phyloP scores from a whole-genome alignment of 805 yeast genomes.

The Metschnikowia drakensbergensis region DNA sequence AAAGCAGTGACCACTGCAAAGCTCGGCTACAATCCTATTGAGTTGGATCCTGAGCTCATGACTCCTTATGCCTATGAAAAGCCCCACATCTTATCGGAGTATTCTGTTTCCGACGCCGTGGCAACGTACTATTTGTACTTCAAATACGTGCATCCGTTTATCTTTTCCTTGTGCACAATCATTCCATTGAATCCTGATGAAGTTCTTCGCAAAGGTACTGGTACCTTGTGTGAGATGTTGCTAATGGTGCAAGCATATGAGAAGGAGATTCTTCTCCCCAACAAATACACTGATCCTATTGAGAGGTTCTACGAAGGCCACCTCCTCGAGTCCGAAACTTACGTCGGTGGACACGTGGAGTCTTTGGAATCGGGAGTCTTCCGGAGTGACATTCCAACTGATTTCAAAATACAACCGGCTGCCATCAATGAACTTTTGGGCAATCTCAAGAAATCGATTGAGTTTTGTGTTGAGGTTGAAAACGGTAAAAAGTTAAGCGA shows the following conservation, averaged over 20 bases:
- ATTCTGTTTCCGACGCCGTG: conserved; percentile 98
- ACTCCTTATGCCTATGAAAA: conserved; percentile 94
- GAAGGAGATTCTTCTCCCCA: conserved; percentile 74
- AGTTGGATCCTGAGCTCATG: conserved; percentile 96
- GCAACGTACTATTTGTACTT: conserved; percentile 94
- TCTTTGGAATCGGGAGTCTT: conserved; percentile 97
- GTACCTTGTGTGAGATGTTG: conserved; percentile 97
- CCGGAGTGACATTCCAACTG: conserved; percentile 75
- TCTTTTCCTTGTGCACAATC: conserved; percentile 91
- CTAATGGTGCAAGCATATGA: conserved; percentile 94
- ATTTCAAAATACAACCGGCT: conserved; percentile 74
- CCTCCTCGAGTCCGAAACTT: conserved; percentile 88
- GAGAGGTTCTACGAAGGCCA: conserved; percentile 96
- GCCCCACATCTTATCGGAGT: conserved; percentile 90
- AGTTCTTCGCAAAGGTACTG: conserved; percentile 93
- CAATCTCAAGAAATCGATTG: conserved; percentile 72
- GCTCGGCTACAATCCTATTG: conserved; percentile 93
- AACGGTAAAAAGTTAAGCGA: conserved; percentile 68
- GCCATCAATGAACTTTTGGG: conserved; percentile 75
- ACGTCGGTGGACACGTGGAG: conserved; percentile 98
- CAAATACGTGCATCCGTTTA: conserved; percentile 96
- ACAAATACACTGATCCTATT: conserved; percentile 90
- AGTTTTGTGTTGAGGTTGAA: conserved; percentile 82
- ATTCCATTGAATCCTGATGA: conserved; percentile 97
- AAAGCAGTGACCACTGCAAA: conserved; percentile 96